These are phyloP conservation scores for Ophiobolus disseminans DNA, from an alignment of 2,329 filamentous ascomycete genomes.

Conservation along the genomic window DNA sequence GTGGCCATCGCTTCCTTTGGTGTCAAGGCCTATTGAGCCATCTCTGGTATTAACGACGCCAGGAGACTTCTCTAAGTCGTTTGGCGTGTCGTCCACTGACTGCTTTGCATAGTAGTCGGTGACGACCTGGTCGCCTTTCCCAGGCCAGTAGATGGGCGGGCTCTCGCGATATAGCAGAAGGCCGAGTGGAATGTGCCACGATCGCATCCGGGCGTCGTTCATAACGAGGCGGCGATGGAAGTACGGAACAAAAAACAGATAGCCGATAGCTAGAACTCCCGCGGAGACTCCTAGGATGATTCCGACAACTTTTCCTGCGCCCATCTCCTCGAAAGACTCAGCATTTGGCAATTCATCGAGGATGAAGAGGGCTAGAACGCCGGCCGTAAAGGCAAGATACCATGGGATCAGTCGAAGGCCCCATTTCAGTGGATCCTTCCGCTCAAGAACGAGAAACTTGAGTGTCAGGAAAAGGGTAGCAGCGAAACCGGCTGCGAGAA, in stretches of 20 bases:
- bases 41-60: not conserved
- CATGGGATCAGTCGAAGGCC: constrained; percentile 55
- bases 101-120: constrained; percentile 43
- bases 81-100: not conserved
- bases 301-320: constrained; percentile 9
- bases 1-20: not conserved
- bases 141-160: constrained; percentile 44
- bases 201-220: constrained; percentile 19
- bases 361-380: constrained; percentile 63
- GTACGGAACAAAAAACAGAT: constrained; percentile 20
- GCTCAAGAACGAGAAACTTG: constrained; percentile 57
- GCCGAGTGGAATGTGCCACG: constrained; percentile 34
- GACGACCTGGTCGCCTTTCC: constrained; percentile 36
- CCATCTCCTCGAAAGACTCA: constrained; percentile 18
- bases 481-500: constrained; percentile 55
- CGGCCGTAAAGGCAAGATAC: constrained; percentile 57
- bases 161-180: constrained; percentile 48
- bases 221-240: constrained; percentile 17
- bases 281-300: constrained; percentile 15
- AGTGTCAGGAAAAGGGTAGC: constrained; percentile 57
- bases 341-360: constrained; percentile 53
- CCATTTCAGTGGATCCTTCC: constrained; percentile 56
- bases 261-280: constrained; percentile 11
- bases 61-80: constrained; percentile 8
- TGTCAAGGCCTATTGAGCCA: not conserved